Evolutionary conservation across 495 filamentous ascomycete species (phyloP).

Genomic region (Xylaria cubensis): DNA sequence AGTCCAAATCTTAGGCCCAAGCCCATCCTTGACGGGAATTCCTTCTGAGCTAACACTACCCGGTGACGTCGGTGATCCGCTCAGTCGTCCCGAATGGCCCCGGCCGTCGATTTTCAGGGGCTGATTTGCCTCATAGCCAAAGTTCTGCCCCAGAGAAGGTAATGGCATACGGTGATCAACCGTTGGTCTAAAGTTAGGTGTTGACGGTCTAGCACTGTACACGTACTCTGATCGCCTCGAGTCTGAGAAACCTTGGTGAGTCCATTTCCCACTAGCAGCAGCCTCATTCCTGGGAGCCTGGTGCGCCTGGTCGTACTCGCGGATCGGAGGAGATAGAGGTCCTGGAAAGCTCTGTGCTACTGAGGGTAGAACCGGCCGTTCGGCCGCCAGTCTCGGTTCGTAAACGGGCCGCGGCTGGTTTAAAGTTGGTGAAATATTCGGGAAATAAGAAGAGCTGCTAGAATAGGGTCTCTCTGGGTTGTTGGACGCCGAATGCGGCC

Average conservation of each 20-base stretch:
- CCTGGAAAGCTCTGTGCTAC: slow-evolving; percentile 50
- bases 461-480: slow-evolving; percentile 43
- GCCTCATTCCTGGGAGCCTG: slow-evolving; percentile 32
- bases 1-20: slow-evolving; percentile 67
- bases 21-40: slow-evolving; percentile 56
- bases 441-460: slow-evolving; percentile 55
- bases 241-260: slow-evolving; percentile 36
- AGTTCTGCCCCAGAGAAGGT: slow-evolving; percentile 35
- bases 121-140: slow-evolving; percentile 34
- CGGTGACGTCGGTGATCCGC: slow-evolving; percentile 48
- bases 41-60: slow-evolving; percentile 50
- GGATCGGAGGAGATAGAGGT: slow-evolving; percentile 47
- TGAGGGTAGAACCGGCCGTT: slow-evolving; percentile 48
- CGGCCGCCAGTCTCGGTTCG: slow-evolving; percentile 45
- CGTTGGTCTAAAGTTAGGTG: slow-evolving; percentile 34
- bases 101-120: slow-evolving; percentile 32
- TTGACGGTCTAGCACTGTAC: slow-evolving; percentile 38
- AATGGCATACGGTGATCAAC: slow-evolving; percentile 35
- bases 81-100: slow-evolving; percentile 32
- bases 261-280: slow-evolving; percentile 33
- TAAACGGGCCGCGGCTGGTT: slow-evolving; percentile 51
- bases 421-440: slow-evolving; percentile 41
- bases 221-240: slow-evolving; percentile 41
- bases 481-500: slow-evolving; percentile 39
- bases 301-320: slow-evolving; percentile 43